Evolutionary conservation across 1,284 basidiomycete genomes (phyloP).

Genomic region (Boletus sp.): DNA sequence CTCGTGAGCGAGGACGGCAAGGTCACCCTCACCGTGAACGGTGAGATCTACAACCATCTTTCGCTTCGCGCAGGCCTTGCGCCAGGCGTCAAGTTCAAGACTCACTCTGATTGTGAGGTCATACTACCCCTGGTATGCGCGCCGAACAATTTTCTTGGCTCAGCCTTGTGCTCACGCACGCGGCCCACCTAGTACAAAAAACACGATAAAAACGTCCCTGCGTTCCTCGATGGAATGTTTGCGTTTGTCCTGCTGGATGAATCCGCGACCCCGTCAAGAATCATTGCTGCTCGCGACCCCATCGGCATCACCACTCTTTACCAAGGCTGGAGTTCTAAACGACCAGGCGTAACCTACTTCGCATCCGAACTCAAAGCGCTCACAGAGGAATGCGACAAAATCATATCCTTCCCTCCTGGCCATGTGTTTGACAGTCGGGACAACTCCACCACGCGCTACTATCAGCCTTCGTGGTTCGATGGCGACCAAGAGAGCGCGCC

Average conservation of each 20-base stretch:
- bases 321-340: slow-evolving; percentile 87
- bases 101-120: slow-evolving; percentile 98
- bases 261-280: slow-evolving; percentile 80
- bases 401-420: slow-evolving; percentile 95
- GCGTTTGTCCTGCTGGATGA: slow-evolving; percentile 96
- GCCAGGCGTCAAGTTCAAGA: slow-evolving; percentile 81
- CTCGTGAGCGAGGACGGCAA: slow-evolving; percentile 86
- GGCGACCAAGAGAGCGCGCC: slow-evolving; percentile 60
- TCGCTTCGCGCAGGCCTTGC: slow-evolving; percentile 72
- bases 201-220: slow-evolving; percentile 73
- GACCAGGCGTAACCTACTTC: slow-evolving; percentile 87
- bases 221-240: slow-evolving; percentile 96
- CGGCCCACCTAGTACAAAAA: slow-evolving; percentile 70
- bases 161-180: slow-evolving; percentile 3
- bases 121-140: slow-evolving; percentile 82
- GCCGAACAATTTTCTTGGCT: neutral
- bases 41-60: slow-evolving; percentile 98
- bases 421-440: slow-evolving; percentile 89
- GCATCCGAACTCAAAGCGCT: slow-evolving; percentile 96
- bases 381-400: slow-evolving; percentile 89
- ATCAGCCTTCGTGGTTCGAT: slow-evolving; percentile 82
- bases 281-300: slow-evolving; percentile 95
- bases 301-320: slow-evolving; percentile 98
- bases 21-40: slow-evolving; percentile 90
- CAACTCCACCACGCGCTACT: slow-evolving; percentile 77